phyloP scores from a whole-genome alignment of 2,329 filamentous ascomycete species.

The Aspergillus persii region DNA sequence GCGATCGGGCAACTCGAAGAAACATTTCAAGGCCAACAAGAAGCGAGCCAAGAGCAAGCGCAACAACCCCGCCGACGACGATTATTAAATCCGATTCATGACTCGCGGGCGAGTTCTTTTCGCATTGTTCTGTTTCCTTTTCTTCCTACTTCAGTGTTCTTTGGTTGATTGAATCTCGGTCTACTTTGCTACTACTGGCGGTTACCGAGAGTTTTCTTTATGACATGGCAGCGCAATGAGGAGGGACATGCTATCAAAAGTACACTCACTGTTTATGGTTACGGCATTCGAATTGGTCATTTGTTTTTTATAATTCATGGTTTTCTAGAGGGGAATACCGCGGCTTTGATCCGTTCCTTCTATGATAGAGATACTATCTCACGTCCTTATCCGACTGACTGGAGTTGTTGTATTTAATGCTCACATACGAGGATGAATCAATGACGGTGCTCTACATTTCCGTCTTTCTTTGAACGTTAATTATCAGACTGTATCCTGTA shows the following conservation, averaged over 20 bases:
- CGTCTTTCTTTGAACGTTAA: not conserved
- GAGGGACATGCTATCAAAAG: not conserved
- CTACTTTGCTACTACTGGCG: not conserved
- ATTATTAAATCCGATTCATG: conserved; percentile 24
- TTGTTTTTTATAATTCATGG: not conserved
- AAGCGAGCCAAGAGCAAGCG: conserved; percentile 33
- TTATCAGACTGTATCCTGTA: not conserved
- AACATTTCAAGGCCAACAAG: conserved; percentile 61
- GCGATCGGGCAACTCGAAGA: conserved; percentile 65
- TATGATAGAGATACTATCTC: not conserved
- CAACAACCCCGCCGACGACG: conserved; percentile 29
- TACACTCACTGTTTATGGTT: not conserved
- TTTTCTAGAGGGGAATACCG: not conserved
- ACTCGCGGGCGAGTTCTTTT: conserved; percentile 21
- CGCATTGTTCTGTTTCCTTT: not conserved
- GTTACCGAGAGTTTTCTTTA: not conserved
- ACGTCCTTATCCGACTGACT: no score
- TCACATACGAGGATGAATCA: not conserved
- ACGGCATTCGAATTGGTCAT: not conserved
- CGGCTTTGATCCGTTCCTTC: not conserved
- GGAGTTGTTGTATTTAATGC: not conserved
- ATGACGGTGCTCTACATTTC: conserved; percentile 1
- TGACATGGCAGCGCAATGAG: not conserved
- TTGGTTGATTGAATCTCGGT: not conserved
- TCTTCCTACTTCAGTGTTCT: conserved; percentile 4